phyloP scores from a whole-genome alignment of 2,329 filamentous ascomycete genomes.

The Fusarium sp. region DNA sequence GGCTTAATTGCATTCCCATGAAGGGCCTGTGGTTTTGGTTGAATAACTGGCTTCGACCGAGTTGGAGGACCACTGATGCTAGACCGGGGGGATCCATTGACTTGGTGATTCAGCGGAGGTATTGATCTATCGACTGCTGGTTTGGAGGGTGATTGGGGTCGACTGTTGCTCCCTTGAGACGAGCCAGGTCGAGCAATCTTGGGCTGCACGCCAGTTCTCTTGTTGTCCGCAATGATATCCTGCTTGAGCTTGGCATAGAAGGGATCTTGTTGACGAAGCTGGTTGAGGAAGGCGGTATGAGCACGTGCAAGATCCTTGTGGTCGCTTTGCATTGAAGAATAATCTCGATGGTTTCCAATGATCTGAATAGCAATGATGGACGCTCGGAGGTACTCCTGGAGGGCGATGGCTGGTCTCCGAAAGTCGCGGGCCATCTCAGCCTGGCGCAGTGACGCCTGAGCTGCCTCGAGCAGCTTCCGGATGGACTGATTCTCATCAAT shows the following conservation, averaged over 20 bases:
- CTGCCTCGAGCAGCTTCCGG: conserved; percentile 61
- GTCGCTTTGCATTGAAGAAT: conserved; percentile 67
- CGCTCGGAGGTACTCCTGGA: conserved; percentile 84
- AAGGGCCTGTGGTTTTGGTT: conserved; percentile 72
- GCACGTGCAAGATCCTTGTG: conserved; percentile 56
- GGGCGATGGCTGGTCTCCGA: conserved; percentile 73
- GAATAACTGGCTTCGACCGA: conserved; percentile 58
- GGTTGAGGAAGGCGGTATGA: conserved; percentile 60
- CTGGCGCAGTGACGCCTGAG: conserved; percentile 62
- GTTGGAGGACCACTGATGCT: conserved; percentile 28
- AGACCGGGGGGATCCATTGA: conserved; percentile 35
- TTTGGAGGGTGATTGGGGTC: conserved; percentile 32
- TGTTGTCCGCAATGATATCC: conserved; percentile 69
- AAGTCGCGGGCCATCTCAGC: conserved; percentile 70
- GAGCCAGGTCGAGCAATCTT: conserved; percentile 33
- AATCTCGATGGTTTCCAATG: conserved; percentile 79
- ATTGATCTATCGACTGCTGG: conserved; percentile 16
- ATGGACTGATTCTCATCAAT: conserved; percentile 60
- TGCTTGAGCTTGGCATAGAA: conserved; percentile 66
- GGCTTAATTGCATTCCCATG: conserved; percentile 63
- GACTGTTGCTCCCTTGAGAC: conserved; percentile 23
- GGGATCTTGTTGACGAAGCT: conserved; percentile 57
- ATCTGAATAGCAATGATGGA: conserved; percentile 78
- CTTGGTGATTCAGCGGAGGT: conserved; percentile 19
- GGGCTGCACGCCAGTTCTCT: conserved; percentile 65